phyloP scores from a whole-genome alignment of 1,284 basidiomycete genomes.

The Irpex sp. region DNA sequence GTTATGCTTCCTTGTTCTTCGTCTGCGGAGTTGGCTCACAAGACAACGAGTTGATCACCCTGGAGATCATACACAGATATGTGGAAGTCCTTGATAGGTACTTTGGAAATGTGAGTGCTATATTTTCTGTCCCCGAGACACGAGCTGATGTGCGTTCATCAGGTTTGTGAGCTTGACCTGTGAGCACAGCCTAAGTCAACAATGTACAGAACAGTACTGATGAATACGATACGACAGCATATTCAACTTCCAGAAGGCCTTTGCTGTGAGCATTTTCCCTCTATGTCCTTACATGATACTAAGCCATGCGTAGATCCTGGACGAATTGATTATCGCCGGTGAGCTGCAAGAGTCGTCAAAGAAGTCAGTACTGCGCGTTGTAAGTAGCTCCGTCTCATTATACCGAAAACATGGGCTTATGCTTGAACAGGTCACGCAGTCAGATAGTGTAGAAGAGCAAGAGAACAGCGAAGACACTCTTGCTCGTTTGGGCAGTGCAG shows the following conservation, averaged over 20 bases:
- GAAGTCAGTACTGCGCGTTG: constrained; percentile 91
- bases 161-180: constrained; percentile 97
- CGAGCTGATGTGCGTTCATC: constrained; percentile 3
- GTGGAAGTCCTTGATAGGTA: constrained; percentile 99
- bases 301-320: constrained; percentile 67
- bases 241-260: constrained; percentile 98
- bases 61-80: constrained; percentile 98
- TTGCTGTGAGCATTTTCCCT: constrained; percentile 59
- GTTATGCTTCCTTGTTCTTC: constrained; percentile 98
- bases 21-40: constrained; percentile 86
- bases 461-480: constrained; percentile 78
- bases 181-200: constrained; percentile 33
- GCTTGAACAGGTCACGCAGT: constrained; percentile 65
- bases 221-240: constrained; percentile 55
- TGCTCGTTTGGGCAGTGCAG: constrained; percentile 55
- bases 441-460: constrained; percentile 77
- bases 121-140: constrained; percentile 8
- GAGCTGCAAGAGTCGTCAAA: constrained; percentile 99
- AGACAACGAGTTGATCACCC: constrained; percentile 92
- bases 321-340: constrained; percentile 97
- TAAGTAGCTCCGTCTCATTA: constrained; percentile 31
- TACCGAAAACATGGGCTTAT: background rate
- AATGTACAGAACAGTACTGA: background rate
- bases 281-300: constrained; percentile 1
- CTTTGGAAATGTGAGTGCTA: constrained; percentile 87